A percentile compares a stretch with the other conserved stretches of the same genome.
phyloP scores from a whole-genome alignment of 495 filamentous ascomycete genomes.

The Chlorociboria aeruginascens region DNA sequence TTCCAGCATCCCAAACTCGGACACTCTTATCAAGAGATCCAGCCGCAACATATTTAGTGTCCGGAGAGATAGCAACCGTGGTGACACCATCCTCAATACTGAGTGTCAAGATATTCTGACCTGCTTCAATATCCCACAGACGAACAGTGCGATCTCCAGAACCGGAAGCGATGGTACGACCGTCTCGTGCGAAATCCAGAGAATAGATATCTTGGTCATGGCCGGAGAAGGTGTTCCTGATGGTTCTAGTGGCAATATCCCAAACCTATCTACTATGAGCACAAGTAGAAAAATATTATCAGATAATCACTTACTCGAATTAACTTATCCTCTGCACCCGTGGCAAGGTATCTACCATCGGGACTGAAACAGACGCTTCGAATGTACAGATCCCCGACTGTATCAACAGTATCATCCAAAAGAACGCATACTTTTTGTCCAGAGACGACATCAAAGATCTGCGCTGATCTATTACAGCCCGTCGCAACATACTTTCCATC shows the following conservation, averaged over 20 bases:
- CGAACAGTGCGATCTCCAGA: slow-evolving; percentile 81
- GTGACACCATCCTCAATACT: slow-evolving; percentile 86
- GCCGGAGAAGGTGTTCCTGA: slow-evolving; percentile 70
- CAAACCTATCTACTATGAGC: slow-evolving; percentile 50
- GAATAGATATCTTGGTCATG: slow-evolving; percentile 93
- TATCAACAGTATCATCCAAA: slow-evolving; percentile 74
- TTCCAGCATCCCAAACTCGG: slow-evolving; percentile 74
- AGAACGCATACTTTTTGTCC: slow-evolving; percentile 69
- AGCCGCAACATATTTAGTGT: slow-evolving; percentile 74
- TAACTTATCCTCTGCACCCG: slow-evolving; percentile 83
- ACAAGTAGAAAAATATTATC: background rate
- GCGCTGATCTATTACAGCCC: slow-evolving; percentile 78
- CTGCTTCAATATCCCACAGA: slow-evolving; percentile 76
- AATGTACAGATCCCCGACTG: slow-evolving; percentile 79
- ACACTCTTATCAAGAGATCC: slow-evolving; percentile 87
- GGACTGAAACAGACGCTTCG: slow-evolving; percentile 89
- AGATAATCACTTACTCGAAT: slow-evolving; percentile 54
- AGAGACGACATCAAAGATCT: slow-evolving; percentile 76
- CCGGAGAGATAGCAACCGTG: slow-evolving; percentile 84
- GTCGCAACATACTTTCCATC: slow-evolving; percentile 86
- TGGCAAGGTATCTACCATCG: slow-evolving; percentile 79
- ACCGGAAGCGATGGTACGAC: slow-evolving; percentile 78
- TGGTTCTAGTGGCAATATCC: slow-evolving; percentile 66
- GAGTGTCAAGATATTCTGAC: slow-evolving; percentile 60
- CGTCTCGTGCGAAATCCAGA: slow-evolving; percentile 80